A percentile compares a stretch with the other conserved stretches of the same genome.
Evolutionary conservation across 345 rosid genomes (phyloP).

Genomic region (Ceriops tagal): DNA sequence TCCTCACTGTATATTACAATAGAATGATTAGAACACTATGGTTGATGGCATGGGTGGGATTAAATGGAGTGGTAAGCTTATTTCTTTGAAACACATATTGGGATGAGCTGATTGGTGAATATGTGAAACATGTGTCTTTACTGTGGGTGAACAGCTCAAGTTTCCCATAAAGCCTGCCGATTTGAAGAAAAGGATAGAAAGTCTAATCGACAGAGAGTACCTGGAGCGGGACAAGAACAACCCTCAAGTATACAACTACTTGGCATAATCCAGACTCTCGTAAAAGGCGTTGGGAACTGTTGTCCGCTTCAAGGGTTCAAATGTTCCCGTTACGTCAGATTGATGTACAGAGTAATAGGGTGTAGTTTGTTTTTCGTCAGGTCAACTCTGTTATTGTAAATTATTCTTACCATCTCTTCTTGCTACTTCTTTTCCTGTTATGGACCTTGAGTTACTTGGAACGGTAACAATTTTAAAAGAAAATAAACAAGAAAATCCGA

Average conservation of each 20-base stretch:
- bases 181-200: constrained; percentile 95
- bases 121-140: constrained; percentile 5
- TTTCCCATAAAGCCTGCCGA: constrained; percentile 95
- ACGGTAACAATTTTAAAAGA: too few relatives aligned
- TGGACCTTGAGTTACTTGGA: constrained; percentile 14
- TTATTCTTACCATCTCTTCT: constrained; percentile 19
- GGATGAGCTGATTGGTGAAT: background rate
- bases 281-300: constrained; percentile 22
- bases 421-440: constrained; percentile 9
- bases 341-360: constrained; percentile 36
- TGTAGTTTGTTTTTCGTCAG: constrained; percentile 18
- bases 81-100: background rate
- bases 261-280: constrained; percentile 44
- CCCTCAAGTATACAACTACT: constrained; percentile 94
- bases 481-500: too few relatives aligned
- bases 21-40: too few relatives aligned
- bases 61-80: background rate
- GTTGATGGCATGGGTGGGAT: background rate
- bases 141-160: constrained; percentile 63
- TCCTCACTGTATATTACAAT: too few relatives aligned
- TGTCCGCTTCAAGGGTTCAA: constrained; percentile 8
- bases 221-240: constrained; percentile 98
- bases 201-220: constrained; percentile 94
- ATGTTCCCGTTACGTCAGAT: constrained; percentile 17
- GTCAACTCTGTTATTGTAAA: constrained; percentile 37